These are phyloP conservation scores for Pseudophaeomoniella oleicola DNA, from an alignment of 2,329 filamentous ascomycete species.

Conservation along the genomic window DNA sequence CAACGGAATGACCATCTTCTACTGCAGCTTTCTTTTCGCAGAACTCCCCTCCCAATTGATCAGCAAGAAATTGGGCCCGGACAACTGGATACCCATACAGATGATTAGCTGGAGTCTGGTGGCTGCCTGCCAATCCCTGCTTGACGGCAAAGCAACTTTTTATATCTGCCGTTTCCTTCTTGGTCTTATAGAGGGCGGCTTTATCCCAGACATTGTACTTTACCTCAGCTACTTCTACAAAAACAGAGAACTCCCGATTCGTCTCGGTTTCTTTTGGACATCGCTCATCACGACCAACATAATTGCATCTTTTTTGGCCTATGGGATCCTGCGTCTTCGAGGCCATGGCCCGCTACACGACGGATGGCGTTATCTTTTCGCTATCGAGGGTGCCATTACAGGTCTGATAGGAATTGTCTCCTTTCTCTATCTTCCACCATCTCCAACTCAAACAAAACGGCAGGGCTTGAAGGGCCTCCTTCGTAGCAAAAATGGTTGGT, in stretches of 20 bases:
- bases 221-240: conserved; percentile 26
- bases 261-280: conserved; percentile 23
- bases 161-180: conserved; percentile 28
- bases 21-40: conserved; percentile 36
- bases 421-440: conserved; percentile 45
- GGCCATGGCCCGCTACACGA: conserved; percentile 20
- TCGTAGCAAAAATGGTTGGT: conserved; percentile 40
- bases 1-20: conserved; percentile 39
- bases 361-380: conserved; percentile 31
- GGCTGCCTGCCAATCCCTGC: conserved; percentile 34
- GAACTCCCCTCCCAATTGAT: conserved; percentile 45
- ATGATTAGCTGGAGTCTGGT: conserved; percentile 39
- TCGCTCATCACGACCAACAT: conserved; percentile 18
- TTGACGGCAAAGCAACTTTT: conserved; percentile 27
- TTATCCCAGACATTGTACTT: conserved; percentile 19
- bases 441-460: conserved; percentile 45
- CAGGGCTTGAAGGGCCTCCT: conserved; percentile 6
- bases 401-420: conserved; percentile 39
- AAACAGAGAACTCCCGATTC: conserved; percentile 18
- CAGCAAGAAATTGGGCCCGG: conserved; percentile 38
- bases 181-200: conserved; percentile 34
- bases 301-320: conserved; percentile 19
- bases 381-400: conserved; percentile 30
- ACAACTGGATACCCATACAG: conserved; percentile 41
- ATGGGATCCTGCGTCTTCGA: conserved; percentile 23